Base-by-base conservation (phyloP, 768 basidiomycete genomes). In the Kwoniella heveanensis region DNA sequence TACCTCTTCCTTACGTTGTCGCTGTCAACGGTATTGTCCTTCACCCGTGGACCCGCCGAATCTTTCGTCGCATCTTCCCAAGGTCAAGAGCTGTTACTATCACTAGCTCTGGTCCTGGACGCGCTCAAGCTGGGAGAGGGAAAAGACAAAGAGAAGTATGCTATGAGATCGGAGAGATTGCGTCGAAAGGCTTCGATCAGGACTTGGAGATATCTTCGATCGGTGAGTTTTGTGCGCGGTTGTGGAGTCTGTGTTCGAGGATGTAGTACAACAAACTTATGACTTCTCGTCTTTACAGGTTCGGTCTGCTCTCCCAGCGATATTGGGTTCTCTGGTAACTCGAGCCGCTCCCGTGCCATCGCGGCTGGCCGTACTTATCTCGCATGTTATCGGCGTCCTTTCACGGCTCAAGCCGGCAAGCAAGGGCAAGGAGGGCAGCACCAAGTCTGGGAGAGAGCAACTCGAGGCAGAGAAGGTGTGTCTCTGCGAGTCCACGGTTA, bases 321-420 rank as follows among this genome's bases (percentile, higher is more conserved):
- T 90, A 26, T 85, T 91, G 37, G 78, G 80, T 5, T 84, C 85
- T 0, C 79, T 90, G 6, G 73, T 91, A 27, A 70, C 81, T 0
- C 88, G 87, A 73, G 74, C 85, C 0, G 82, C 82, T 29, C 80
- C 85, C 25, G 81, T 81, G 0, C 81, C 85, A 0, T 72, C 82
- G 12, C 62, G 77, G 25, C 75, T 80, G 17, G 73, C 84, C 0
- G 82, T 88, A 1, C 81, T 97, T 2, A 77, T 93, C 3, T 87
- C 91, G 1, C 84, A 87, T 8, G 83, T 87, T 1, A 77, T 91
- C 54, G 87, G 88, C 66, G 92, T 94, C 15, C 81, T 86, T 7
- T 81, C 89, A 25, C 85, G 87, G 21, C 81, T 93, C 27, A 71
- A 72, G 21, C 59, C 62, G 8, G 37, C 62, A n/a, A 64, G 71